These are phyloP conservation scores for Aeminium ludgeri DNA, from an alignment of 495 filamentous ascomycete genomes.

Conservation along the genomic window DNA sequence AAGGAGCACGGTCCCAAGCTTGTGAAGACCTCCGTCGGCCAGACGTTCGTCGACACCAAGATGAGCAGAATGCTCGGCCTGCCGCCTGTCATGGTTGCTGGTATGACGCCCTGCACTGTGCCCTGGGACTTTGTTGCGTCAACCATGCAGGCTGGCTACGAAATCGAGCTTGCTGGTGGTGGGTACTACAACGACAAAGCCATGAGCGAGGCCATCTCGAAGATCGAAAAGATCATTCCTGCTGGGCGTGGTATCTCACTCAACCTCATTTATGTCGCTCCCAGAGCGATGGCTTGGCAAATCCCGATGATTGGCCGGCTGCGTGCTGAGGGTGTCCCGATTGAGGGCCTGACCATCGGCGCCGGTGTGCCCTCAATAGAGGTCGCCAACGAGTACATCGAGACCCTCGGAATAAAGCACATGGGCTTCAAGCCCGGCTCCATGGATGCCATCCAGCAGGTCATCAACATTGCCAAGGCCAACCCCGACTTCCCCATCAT, in stretches of 20 bases:
- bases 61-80: constrained; percentile 86
- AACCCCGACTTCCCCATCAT: constrained; percentile 82
- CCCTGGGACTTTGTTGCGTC: constrained; percentile 93
- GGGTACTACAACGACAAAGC: constrained; percentile 86
- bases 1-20: constrained; percentile 83
- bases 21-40: constrained; percentile 68
- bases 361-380: constrained; percentile 89
- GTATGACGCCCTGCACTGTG: constrained; percentile 91
- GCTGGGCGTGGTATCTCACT: constrained; percentile 83
- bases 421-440: constrained; percentile 93
- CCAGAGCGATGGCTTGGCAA: constrained; percentile 93
- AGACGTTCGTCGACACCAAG: constrained; percentile 90
- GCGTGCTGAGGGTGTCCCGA: constrained; percentile 72
- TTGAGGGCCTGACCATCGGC: constrained; percentile 88
- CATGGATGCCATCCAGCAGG: constrained; percentile 69
- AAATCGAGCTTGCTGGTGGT: constrained; percentile 77
- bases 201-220: constrained; percentile 74
- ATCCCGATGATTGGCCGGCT: constrained; percentile 78
- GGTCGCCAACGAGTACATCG: constrained; percentile 84
- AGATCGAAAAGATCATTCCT: constrained; percentile 77
- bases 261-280: constrained; percentile 95
- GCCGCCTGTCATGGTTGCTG: constrained; percentile 81
- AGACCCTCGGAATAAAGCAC: constrained; percentile 85
- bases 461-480: constrained; percentile 83
- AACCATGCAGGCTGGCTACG: constrained; percentile 88